Conservation (phyloP, 139 green algal species). For the Trebouxia sp. region DNA sequence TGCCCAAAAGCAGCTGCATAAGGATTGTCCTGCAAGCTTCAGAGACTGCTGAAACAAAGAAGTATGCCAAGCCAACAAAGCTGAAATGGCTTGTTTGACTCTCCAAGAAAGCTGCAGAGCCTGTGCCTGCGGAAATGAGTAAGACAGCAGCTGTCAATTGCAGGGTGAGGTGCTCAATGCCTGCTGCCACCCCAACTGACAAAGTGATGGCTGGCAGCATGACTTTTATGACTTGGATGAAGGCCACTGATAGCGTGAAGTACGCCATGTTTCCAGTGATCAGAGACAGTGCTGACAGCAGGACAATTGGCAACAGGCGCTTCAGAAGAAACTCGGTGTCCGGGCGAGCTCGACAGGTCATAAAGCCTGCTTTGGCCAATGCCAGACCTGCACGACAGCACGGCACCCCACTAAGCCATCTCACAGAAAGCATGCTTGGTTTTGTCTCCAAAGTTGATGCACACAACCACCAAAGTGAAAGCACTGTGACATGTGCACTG, state of each 20-base stretch:
- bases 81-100: constrained; percentile 20
- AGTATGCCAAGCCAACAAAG: constrained; percentile 34
- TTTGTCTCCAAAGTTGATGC: neutral
- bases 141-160: constrained; percentile 44
- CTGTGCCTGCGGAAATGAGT: constrained; percentile 64
- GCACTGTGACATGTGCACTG: neutral
- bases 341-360: constrained; percentile 39
- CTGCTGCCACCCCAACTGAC: constrained; percentile 46
- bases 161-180: constrained; percentile 49
- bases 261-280: constrained; percentile 68
- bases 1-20: constrained; percentile 37
- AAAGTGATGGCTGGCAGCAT: constrained; percentile 73
- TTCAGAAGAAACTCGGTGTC: constrained; percentile 15
- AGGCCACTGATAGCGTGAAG: constrained; percentile 66
- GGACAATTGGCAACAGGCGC: constrained; percentile 51
- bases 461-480: neutral
- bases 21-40: constrained; percentile 34
- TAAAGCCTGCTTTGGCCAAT: constrained; percentile 31
- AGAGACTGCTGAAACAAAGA: constrained; percentile 34
- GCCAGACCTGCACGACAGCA: constrained; percentile 30
- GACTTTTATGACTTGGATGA: constrained; percentile 77
- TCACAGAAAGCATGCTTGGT: neutral
- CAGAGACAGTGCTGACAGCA: constrained; percentile 49
- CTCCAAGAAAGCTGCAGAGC: constrained; percentile 36
- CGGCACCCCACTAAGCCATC: neutral